A percentile compares a stretch with the other conserved stretches of the same genome.
Evolutionary conservation across 805 yeast species (phyloP).

Genomic region (Lachancea waltii): DNA sequence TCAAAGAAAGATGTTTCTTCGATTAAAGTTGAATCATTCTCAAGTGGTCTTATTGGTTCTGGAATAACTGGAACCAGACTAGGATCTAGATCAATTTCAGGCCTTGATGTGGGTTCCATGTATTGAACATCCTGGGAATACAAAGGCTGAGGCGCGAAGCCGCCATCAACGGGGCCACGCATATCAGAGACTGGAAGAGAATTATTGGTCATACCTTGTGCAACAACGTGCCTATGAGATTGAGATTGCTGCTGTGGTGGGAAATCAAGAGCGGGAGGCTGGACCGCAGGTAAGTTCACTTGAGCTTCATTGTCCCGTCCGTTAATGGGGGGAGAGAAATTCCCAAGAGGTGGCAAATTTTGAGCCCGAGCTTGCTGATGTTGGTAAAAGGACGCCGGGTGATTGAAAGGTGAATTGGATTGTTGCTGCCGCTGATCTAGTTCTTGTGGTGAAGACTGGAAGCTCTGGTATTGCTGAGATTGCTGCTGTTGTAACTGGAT

Average conservation of each 20-base stretch:
- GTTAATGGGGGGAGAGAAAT: slow-evolving; percentile 34
- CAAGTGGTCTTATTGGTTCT: slow-evolving; percentile 64
- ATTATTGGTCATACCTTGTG: slow-evolving; percentile 22
- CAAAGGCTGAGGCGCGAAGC: slow-evolving; percentile 22
- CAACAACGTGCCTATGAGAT: slow-evolving; percentile 9
- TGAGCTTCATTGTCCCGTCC: slow-evolving; percentile 21
- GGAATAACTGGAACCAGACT: slow-evolving; percentile 80
- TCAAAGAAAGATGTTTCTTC: slow-evolving; percentile 91
- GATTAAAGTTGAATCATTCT: slow-evolving; percentile 51
- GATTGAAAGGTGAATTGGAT: slow-evolving; percentile 4
- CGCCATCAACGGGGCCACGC: slow-evolving; percentile 27
- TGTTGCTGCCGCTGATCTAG: slow-evolving; percentile 9
- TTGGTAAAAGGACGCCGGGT: slow-evolving; percentile 4
- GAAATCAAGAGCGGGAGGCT: slow-evolving; percentile 15
- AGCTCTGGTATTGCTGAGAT: slow-evolving; percentile 8
- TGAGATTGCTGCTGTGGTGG: slow-evolving; percentile 42
- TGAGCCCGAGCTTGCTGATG: slow-evolving; percentile 15
- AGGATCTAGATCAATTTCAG: slow-evolving; percentile 44
- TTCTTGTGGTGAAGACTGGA: not conserved
- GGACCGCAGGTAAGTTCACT: slow-evolving; percentile 27
- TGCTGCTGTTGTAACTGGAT: slow-evolving; percentile 5
- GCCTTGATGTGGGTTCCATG: slow-evolving; percentile 27
- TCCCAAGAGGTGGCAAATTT: slow-evolving; percentile 34
- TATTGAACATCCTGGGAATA: slow-evolving; percentile 8
- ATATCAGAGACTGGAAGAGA: slow-evolving; percentile 34